Percentiles rank a stretch among this genome's conserved stretches.
Conservation (phyloP, 305 asterid genomes). For the Ruellia speciosa region DNA sequence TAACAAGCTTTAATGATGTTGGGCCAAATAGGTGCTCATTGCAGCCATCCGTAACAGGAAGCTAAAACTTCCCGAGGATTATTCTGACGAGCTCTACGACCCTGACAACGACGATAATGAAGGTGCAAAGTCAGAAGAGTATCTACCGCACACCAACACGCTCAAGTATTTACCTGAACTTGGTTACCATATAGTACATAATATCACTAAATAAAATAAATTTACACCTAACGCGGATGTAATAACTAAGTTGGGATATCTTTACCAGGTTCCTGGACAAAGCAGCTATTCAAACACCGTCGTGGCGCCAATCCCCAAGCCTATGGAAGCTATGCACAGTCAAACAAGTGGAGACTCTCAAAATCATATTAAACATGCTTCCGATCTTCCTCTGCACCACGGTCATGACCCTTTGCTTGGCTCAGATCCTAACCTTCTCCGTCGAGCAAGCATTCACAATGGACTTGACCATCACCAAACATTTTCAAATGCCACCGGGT, state of each 20-base stretch:
- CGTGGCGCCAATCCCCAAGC: no score
- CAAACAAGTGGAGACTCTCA: constrained; percentile 75
- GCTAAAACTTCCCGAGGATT: constrained; percentile 42
- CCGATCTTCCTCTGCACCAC: constrained; percentile 67
- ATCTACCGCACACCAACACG: constrained; percentile 44
- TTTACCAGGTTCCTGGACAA: constrained; percentile 55
- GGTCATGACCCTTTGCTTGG: constrained; percentile 68
- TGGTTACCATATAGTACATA: no score
- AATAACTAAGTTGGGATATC: no score
- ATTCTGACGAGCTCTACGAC: constrained; percentile 41
- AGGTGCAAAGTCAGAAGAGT: constrained; percentile 18
- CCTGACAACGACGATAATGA: constrained; percentile 26
- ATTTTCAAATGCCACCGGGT: constrained; percentile 56
- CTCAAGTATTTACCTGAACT: background rate
- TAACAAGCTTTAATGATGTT: no score
- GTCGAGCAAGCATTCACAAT: constrained; percentile 60
- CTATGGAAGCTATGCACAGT: constrained; percentile 64
- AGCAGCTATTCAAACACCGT: constrained; percentile 51
- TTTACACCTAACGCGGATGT: no score
- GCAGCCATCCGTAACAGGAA: constrained; percentile 54
- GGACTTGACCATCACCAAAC: constrained; percentile 46
- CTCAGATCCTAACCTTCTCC: constrained; percentile 72
- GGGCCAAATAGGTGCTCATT: constrained; percentile 39
- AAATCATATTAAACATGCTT: constrained; percentile 46
- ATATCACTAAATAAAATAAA: no score